Evolutionary conservation across 495 filamentous ascomycete genomes (phyloP), one percentile per base, ranked within the genome.

Genomic region (Tuber umbilicatum): DNA sequence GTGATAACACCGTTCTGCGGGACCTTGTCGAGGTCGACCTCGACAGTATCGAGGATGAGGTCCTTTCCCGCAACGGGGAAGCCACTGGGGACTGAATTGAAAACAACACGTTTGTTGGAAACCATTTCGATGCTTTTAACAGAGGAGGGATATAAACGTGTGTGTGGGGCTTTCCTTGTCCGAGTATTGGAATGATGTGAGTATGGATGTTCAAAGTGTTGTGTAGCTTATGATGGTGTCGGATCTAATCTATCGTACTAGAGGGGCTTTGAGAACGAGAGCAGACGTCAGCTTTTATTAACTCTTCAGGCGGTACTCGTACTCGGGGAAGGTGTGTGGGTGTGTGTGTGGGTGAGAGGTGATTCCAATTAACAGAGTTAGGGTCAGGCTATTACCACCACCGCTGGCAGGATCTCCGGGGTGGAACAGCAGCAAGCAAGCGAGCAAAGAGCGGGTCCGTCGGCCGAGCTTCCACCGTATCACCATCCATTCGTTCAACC

Each of bases 81-180:
- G 21, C 88, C 91, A 55, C 83, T 80, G 47, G 94, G 94, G 77
- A 92, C 76, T 70, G 87, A 83, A 77, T 91, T 92, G 87, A 93
- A 97, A 85, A 95, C 85, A 73, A 97, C 84, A 68, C 87, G 89
- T 85, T 94, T 95, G 87, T 97, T 97, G 72, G 88, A 83, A 47
- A 85, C 83, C 85, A 86, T 87, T 73, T 35, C 73, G 64, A 23
- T 39, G 41, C 17, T 71, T 37, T 21, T 6, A 70, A 47, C 5
- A 16, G 23, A 42, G 38, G n/a, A 35, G 69, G 31, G 35, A 17
- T 31, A 17, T 31, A n/a, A n/a, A 55, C 5, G 45, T n/a, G 5
- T 23, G 45, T 7, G 42, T 45, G 27, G 14, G 55, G 27, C 4
- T 64, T 35, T 16, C 31, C 17, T 17, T 64, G 19, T 64, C 14